Evolutionary conservation across 139 green algal species (phyloP), one percentile per base, ranked within the genome.

Genomic region (Chlamydomonas eustigma): DNA sequence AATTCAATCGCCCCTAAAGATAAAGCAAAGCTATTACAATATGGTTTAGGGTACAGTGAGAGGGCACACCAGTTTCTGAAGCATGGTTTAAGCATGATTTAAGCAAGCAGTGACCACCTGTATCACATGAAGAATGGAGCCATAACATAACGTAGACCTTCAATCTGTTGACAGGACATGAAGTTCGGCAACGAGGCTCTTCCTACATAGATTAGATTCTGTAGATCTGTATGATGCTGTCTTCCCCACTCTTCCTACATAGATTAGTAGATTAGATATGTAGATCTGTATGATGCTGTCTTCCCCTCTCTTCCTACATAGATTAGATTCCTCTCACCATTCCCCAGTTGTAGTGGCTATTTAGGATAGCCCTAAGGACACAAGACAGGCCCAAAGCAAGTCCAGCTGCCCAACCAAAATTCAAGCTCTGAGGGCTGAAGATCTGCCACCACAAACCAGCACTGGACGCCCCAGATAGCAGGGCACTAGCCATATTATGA

Each of bases 281-380:
- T 12, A 6, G 28, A 22, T 8, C 22, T 32, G 28, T 32, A 32
- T 44, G 18, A 39, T 32, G 32, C 50, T 39, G 18, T 32, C 28
- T 50, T 30, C 51, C 30, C 50, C n/a, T 63, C 72, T 6, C 32
- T 32, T 32, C 25, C 4, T 31, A 5, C 4, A 12, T 34, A 34
- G 33, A 34, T 24, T 33, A 24, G 4, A 77, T 35, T 32, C 50
- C 18, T 5, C 79, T 22, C 64, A 81, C 79, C 78, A 90, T 64
- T 32, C 73, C 70, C 71, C 87, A 97, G 80, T 79, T 86, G 81
- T 92, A 97, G 35, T 95, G 90, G 8, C 74, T 75, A 33, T 81
- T 80, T 32, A 95, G 75, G 4, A 94, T 18, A 2, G 87, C 91
- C 3, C 73, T 44, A 3, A 32, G 12, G 5, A 86, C 28, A 8